Evolutionary conservation across 1,284 basidiomycete genomes (phyloP), one percentile per base, ranked within the genome.

Genomic region (Coriolopsis trogii): DNA sequence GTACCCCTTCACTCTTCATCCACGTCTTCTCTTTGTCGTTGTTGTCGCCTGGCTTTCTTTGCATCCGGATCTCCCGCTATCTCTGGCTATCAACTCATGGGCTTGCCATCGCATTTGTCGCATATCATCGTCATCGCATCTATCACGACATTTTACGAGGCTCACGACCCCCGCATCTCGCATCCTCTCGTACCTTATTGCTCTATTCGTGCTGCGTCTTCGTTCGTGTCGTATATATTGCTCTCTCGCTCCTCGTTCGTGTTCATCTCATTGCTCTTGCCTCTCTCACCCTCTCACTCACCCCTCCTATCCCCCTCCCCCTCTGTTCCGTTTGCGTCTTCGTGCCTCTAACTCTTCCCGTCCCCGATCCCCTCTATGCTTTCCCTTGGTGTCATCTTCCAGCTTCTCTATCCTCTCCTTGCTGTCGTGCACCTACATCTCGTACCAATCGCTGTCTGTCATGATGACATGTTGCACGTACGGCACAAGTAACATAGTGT

Each of bases 121-220:
- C 37, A 23, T 24, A 46, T 31, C 24, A n/a, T 42, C 34, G 23
- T 47, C 51, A 45, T 37, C 31, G 34, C 46, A 41, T 46, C 41
- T 34, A 20, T 50, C 48, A 59, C 53, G 57, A 59, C 49, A 55
- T 39, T 28, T 52, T 24, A 59, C 33, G 33, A n/a, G 20, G 41
- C 26, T 42, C 28, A 42, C 51, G 57, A 50, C 43, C 38, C 45
- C 29, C 29, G 41, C 49, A 40, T 49, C 41, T 16, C 45, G 53
- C 49, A 45, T 57, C 51, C 53, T 57, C 31, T 42, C 45, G 34
- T 24, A 44, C 53, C 41, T 24, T 57, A 45, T 29, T 26, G 10
- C 21, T 36, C 40, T n/a, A 7, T 23, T 31, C 34, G n/a, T 41
- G 29, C 36, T 38, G 23, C 33, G 26, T 26, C 28, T 49, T 51